Conservation (phyloP, 169 alveolate genomes). For the Fabrea salina region DNA sequence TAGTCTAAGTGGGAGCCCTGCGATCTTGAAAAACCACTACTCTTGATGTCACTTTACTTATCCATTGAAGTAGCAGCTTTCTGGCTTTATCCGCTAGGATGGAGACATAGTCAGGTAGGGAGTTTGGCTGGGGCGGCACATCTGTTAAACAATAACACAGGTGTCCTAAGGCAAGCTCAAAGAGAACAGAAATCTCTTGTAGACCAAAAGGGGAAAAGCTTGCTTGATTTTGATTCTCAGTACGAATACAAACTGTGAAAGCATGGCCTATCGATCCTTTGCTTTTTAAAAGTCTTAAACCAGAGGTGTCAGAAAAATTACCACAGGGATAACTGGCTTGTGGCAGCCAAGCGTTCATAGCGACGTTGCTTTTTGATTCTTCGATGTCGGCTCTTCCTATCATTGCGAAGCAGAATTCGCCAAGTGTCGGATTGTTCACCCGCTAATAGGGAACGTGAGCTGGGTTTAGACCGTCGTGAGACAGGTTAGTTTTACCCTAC, state of each 20-base stretch:
- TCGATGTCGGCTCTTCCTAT: conserved; percentile 78
- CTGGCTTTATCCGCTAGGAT: conserved; percentile 66
- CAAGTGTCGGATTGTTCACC: conserved; percentile 73
- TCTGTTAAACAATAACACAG: conserved; percentile 89
- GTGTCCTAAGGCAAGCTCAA: conserved; percentile 92
- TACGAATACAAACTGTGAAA: conserved; percentile 88
- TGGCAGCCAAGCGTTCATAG: conserved; percentile 94
- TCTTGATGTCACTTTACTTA: conserved; percentile 81
- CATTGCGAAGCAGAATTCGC: conserved; percentile 77
- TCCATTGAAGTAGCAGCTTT: conserved; percentile 70
- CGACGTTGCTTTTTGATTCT: conserved; percentile 89
- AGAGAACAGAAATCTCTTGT: conserved; percentile 92
- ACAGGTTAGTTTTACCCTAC: conserved; percentile 92
- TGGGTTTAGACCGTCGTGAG: conserved; percentile 91
- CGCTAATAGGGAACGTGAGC: conserved; percentile 76
- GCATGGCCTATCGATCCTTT: conserved; percentile 92
- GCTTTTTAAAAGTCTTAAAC: conserved; percentile 70
- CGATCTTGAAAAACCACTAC: conserved; percentile 90
- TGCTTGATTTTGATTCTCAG: conserved; percentile 89
- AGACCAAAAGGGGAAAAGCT: conserved; percentile 92
- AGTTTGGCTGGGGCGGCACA: conserved; percentile 94
- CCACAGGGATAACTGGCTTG: conserved; percentile 90
- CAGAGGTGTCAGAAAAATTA: conserved; percentile 87
- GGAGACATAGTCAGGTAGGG: conserved; percentile 92
- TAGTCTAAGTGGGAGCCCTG: conserved; percentile 88